Evolutionary conservation across 2,329 filamentous ascomycete genomes (phyloP).

Genomic region (Bimuria novae-zelandiae): DNA sequence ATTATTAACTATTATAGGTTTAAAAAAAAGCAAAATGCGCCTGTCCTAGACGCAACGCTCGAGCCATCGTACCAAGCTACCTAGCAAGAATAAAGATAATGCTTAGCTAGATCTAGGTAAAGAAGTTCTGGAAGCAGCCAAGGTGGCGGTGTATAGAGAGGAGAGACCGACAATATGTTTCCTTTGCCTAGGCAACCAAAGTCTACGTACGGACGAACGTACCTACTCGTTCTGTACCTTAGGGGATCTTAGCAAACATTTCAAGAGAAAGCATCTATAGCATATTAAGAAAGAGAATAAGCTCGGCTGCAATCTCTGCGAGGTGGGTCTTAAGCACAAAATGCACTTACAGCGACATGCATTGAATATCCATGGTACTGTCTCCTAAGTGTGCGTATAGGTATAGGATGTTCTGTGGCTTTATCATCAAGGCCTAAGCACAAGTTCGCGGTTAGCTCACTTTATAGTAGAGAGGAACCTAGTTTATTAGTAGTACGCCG

Average conservation of each 20-base stretch:
- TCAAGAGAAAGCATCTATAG: not conserved
- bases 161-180: not conserved
- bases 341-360: not conserved
- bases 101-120: constrained; percentile 7
- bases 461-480: too few species aligned
- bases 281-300: not conserved
- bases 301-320: not conserved
- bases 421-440: not conserved
- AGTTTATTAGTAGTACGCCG: too few species aligned
- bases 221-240: not conserved
- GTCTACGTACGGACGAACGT: not conserved
- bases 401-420: not conserved
- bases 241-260: not conserved
- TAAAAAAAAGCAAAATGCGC: constrained; percentile 14
- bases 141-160: constrained; percentile 4
- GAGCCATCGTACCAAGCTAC: not conserved
- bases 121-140: constrained; percentile 19
- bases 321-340: not conserved
- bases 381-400: not conserved
- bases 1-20: constrained; percentile 17
- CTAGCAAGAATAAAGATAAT: constrained; percentile 11
- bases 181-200: not conserved
- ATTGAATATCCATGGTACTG: not conserved
- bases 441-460: too few species aligned
- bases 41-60: not conserved